Conservation (phyloP, 202 grass and related monocot species). For the Alloteropsis angusta region DNA sequence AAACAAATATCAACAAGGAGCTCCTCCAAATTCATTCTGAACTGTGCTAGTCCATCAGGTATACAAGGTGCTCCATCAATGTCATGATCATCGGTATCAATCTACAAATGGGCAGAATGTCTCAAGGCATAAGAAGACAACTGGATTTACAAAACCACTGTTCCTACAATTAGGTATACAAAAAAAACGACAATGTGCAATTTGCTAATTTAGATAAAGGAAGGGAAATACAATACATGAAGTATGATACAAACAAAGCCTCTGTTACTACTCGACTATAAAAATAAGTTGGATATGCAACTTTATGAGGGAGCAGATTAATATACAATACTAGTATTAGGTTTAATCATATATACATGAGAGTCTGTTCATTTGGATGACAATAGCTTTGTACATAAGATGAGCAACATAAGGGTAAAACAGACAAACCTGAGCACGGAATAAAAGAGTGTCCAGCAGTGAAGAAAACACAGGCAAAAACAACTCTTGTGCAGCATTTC, state of each 20-base stretch:
- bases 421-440: constrained; percentile 62
- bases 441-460: constrained; percentile 72
- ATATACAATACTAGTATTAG: not conserved
- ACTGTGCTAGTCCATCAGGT: constrained; percentile 65
- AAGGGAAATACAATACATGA: not conserved
- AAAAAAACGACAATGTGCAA: not conserved
- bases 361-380: not conserved
- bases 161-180: constrained; percentile 10
- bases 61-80: constrained; percentile 42
- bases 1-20: constrained; percentile 92
- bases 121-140: constrained; percentile 13
- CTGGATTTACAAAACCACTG: not conserved
- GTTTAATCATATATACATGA: not conserved
- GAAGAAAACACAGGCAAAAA: constrained; percentile 83
- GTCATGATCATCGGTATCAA: constrained; percentile 40
- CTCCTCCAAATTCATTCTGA: constrained; percentile 86
- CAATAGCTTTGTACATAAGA: not conserved
- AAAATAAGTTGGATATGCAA: not conserved
- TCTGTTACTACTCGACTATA: not conserved
- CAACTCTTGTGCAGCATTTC: constrained; percentile 38
- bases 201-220: not conserved
- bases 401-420: constrained; percentile 6
- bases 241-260: constrained; percentile 14
- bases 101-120: constrained; percentile 25
- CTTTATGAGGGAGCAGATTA: constrained; percentile 3